Evolutionary conservation across 2,329 filamentous ascomycete genomes (phyloP).

Genomic region (Sarocladium oryzae): DNA sequence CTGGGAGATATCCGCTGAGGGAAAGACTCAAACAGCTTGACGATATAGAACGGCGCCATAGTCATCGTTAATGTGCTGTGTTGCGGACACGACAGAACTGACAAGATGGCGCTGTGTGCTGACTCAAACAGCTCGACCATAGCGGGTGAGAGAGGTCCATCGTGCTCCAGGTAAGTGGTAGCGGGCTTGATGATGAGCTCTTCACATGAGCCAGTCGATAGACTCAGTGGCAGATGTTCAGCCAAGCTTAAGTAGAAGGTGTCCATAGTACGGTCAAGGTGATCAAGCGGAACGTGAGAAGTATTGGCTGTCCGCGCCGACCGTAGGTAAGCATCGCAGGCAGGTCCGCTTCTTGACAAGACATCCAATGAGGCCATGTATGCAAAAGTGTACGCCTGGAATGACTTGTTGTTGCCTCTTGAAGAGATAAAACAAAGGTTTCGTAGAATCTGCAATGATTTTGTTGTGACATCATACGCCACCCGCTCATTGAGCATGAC

Average conservation of each 20-base stretch:
- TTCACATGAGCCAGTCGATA: constrained; percentile 63
- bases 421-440: constrained; percentile 78
- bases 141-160: constrained; percentile 35
- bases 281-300: constrained; percentile 17
- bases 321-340: constrained; percentile 60
- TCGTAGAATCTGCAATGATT: constrained; percentile 66
- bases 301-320: constrained; percentile 46
- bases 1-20: constrained; percentile 70
- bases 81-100: constrained; percentile 73
- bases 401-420: constrained; percentile 63
- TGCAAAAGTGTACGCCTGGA: constrained; percentile 80
- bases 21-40: constrained; percentile 73
- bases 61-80: constrained; percentile 64
- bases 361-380: constrained; percentile 79
- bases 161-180: constrained; percentile 59
- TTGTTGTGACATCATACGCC: constrained; percentile 61
- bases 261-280: constrained; percentile 65
- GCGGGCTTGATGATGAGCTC: constrained; percentile 68
- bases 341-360: constrained; percentile 61
- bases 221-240: constrained; percentile 70
- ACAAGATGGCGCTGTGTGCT: constrained; percentile 74
- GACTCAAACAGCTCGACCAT: constrained; percentile 70
- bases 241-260: constrained; percentile 83
- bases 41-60: constrained; percentile 77
- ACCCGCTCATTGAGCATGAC: constrained; percentile 33